Conservation (phyloP, 1,284 basidiomycete species). For the Limonomyces culmigenus region DNA sequence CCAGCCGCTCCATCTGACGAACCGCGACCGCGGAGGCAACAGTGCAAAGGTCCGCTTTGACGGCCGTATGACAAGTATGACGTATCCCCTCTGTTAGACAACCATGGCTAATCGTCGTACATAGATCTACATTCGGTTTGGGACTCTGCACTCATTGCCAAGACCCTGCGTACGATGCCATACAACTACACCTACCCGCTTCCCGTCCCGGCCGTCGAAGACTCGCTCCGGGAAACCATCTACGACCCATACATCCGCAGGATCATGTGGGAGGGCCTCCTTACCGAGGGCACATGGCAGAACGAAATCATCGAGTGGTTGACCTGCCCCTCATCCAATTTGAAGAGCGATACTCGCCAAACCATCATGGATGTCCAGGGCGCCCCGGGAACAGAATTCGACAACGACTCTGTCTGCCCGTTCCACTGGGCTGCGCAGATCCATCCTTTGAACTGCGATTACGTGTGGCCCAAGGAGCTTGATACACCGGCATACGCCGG, state of each 20-base stretch:
- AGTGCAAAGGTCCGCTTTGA: slow-evolving; percentile 44
- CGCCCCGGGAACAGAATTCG: slow-evolving; percentile 14
- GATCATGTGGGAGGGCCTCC: slow-evolving; percentile 60
- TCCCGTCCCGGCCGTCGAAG: slow-evolving; percentile 46
- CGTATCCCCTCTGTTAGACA: slow-evolving; percentile 8
- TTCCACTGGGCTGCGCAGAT: slow-evolving; percentile 24
- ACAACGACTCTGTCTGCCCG: slow-evolving; percentile 47
- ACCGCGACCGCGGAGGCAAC: slow-evolving; percentile 65
- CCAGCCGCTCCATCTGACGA: slow-evolving; percentile 69
- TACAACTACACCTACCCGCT: slow-evolving; percentile 46
- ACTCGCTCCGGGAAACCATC: slow-evolving; percentile 44
- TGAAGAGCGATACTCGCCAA: background rate
- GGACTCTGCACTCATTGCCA: slow-evolving; percentile 60
- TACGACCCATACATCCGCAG: slow-evolving; percentile 72
- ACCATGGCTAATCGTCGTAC: background rate
- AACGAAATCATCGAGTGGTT: slow-evolving; percentile 39
- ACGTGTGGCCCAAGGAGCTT: slow-evolving; percentile 50
- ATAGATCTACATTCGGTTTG: slow-evolving; percentile 63
- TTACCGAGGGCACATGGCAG: slow-evolving; percentile 22
- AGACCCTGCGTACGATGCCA: slow-evolving; percentile 49
- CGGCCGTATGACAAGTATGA: slow-evolving; percentile 32
- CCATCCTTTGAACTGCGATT: slow-evolving; percentile 51
- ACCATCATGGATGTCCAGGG: background rate
- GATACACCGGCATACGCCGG: slow-evolving; percentile 22
- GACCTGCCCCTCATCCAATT: slow-evolving; percentile 24